Evolutionary conservation across 1,284 basidiomycete species (phyloP).

Genomic region (Nidula niveotomentosa): DNA sequence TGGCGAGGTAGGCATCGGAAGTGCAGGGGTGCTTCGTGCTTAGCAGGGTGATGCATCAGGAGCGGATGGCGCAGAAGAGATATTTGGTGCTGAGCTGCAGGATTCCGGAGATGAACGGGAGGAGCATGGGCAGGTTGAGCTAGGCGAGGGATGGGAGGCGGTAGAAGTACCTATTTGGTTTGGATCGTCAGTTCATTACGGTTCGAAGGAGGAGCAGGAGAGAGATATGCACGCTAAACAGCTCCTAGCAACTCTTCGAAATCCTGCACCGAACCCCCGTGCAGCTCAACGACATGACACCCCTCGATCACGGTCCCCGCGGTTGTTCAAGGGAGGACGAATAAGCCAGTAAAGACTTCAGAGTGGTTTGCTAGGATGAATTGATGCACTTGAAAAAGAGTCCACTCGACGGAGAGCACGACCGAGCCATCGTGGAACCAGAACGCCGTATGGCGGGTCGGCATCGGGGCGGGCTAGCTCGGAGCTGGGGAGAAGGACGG

Average conservation of each 20-base stretch:
- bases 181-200: not conserved
- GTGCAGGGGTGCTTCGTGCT: slow-evolving; percentile 33
- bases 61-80: slow-evolving; percentile 34
- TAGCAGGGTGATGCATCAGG: slow-evolving; percentile 35
- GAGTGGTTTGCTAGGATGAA: slow-evolving; percentile 36
- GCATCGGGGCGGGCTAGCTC: no score
- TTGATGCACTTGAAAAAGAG: slow-evolving; percentile 36
- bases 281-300: slow-evolving; percentile 35
- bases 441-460: slow-evolving; percentile 11
- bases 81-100: slow-evolving; percentile 45
- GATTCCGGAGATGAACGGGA: slow-evolving; percentile 35
- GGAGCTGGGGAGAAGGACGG: no score
- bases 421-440: slow-evolving; percentile 42
- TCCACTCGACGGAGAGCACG: slow-evolving; percentile 28
- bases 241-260: slow-evolving; percentile 33
- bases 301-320: slow-evolving; percentile 32
- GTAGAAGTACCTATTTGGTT: slow-evolving; percentile 30
- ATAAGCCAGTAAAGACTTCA: slow-evolving; percentile 35
- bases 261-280: slow-evolving; percentile 29
- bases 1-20: slow-evolving; percentile 29
- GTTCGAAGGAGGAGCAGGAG: not conserved
- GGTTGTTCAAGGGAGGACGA: slow-evolving; percentile 12
- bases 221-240: slow-evolving; percentile 33
- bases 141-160: slow-evolving; percentile 24
- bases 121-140: slow-evolving; percentile 22